Evolutionary conservation across 306 rosid species (phyloP).

Genomic region (Rosa chinensis): DNA sequence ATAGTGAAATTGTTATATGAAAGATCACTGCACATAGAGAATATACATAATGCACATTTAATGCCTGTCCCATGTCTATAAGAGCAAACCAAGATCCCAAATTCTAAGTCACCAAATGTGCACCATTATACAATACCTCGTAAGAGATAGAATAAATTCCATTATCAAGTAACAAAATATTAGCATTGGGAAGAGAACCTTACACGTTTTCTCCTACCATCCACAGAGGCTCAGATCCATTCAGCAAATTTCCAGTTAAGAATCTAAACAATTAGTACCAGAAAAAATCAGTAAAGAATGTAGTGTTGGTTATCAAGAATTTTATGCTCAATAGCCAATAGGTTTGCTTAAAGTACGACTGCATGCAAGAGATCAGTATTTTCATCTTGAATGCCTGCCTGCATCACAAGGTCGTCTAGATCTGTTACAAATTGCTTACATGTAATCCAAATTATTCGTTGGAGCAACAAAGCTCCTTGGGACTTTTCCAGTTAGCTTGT

Average conservation of each 20-base stretch:
- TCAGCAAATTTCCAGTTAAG: slow-evolving; percentile 57
- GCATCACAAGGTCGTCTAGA: not conserved
- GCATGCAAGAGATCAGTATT: not conserved
- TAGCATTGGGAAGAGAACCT: slow-evolving; percentile 35
- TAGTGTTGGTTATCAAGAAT: not conserved
- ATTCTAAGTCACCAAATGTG: not conserved
- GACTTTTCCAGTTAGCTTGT: slow-evolving; percentile 59
- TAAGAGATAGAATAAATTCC: not conserved
- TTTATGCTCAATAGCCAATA: not conserved
- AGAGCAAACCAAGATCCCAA: not conserved
- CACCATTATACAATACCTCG: slow-evolving; percentile 39
- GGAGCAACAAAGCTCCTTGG: slow-evolving; percentile 40
- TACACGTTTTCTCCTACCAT: slow-evolving; percentile 30
- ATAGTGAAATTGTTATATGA: slow-evolving; percentile 52
- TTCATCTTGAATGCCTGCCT: not conserved
- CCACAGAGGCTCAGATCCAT: slow-evolving; percentile 53
- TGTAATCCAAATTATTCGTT: slow-evolving; percentile 12
- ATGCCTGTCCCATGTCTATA: not conserved
- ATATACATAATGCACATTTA: not conserved
- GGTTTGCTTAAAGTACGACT: not conserved
- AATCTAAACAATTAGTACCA: slow-evolving; percentile 31
- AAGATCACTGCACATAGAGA: slow-evolving; percentile 34
- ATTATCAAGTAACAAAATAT: not conserved
- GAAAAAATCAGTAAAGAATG: slow-evolving; percentile 2
- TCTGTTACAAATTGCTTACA: slow-evolving; percentile 41